Base-by-base conservation (phyloP, 129 eudicot genomes). In the Apium graveolens region DNA sequence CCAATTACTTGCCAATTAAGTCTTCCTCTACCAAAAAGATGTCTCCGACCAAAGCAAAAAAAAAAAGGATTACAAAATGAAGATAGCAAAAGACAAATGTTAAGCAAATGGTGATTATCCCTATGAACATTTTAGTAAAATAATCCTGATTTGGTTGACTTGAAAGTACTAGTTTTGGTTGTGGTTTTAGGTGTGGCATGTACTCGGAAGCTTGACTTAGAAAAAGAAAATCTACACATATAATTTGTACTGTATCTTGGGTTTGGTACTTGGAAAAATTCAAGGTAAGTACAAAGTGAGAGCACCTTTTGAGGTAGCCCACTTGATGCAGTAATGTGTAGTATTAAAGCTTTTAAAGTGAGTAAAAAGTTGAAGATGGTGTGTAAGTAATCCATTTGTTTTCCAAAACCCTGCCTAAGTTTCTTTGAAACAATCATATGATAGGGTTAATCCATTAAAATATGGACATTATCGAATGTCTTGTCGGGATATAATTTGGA, bases 31-130 rank as follows among this genome's bases (percentile, higher is more conserved):
- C 76, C 76, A 73, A 39, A 73, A 73, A 73, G 21, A 73, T 42
- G 76, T 73, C 37, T 73, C 76, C 76, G 60, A 26, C n/a, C n/a
- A n/a, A n/a, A n/a, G n/a, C 77, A 38, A 73, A 43, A 38, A 38
- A 43, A 42, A 41, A 70, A 38, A 35, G 8, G 42, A 2, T 1
- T 26, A 4, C 17, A 71, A 13, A 11, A 43, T 18, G 5, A 73
- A 73, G 53, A 18, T 43, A 24, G 16, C 1, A 37, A 41, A 24
- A 4, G 7, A 21, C 27, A 11, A n/a, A 26, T 13, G 35, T 27
- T 43, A 44, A 73, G 29, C 27, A 6, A 10, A 11, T 39, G 76
- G 37, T 43, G 55, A 73, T 73, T 43, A 13, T 73, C 38, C 11
- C 29, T 20, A 70, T 70, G 24, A 70, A 20, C 32, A 16, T 73